These are phyloP conservation scores for Raddia distichophylla DNA, from an alignment of 176 grass and related monocot genomes.

Conservation along the genomic window DNA sequence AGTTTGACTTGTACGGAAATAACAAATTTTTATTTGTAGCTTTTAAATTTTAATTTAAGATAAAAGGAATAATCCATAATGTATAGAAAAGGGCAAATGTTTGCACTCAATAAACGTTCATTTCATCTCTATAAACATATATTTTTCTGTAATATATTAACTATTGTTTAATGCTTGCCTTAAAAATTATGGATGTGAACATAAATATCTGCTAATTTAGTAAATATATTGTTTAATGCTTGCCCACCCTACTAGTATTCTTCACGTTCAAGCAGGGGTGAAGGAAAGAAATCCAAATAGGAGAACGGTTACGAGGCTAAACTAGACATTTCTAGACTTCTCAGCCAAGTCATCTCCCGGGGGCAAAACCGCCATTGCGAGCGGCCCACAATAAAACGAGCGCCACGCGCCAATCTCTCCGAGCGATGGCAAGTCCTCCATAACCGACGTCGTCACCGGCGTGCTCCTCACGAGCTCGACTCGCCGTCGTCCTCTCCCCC, in stretches of 20 bases:
- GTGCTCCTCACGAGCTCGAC: conserved; percentile 39
- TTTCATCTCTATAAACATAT: background rate
- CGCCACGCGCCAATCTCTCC: background rate
- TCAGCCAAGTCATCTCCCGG: conserved; percentile 38
- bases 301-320: conserved; percentile 15
- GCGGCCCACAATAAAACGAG: background rate
- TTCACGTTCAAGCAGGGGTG: conserved; percentile 27
- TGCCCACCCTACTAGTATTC: too few relatives aligned
- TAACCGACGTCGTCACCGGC: conserved; percentile 37
- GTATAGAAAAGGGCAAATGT: too few relatives aligned
- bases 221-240: too few relatives aligned
- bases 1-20: too few relatives aligned
- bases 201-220: too few relatives aligned
- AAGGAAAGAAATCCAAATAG: background rate
- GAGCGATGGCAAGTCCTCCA: background rate
- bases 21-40: too few relatives aligned
- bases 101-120: background rate
- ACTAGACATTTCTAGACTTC: conserved; percentile 49
- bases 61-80: too few relatives aligned
- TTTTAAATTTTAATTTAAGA: too few relatives aligned
- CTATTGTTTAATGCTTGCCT: background rate
- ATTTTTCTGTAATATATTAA: background rate
- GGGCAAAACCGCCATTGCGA: conserved; percentile 28
- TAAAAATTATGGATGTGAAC: background rate
- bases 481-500: background rate